Conservation (phyloP, 164 flowering plant species). For the Aristolochia contorta region DNA sequence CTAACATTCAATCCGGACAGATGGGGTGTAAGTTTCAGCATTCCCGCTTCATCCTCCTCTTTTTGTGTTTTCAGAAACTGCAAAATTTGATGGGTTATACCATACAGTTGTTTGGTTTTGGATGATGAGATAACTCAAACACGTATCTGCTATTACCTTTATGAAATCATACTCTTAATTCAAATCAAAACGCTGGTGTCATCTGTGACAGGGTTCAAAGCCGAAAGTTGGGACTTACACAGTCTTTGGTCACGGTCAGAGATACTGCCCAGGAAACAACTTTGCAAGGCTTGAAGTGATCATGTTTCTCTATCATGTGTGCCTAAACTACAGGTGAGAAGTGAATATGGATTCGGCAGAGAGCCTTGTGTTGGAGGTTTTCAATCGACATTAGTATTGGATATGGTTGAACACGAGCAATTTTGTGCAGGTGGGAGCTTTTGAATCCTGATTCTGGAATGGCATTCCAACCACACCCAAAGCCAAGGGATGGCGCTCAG, state of each 20-base stretch:
- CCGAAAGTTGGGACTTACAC: constrained; percentile 12
- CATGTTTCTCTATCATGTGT: constrained; percentile 12
- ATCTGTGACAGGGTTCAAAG: constrained; percentile 3
- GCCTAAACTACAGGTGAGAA: constrained; percentile 12
- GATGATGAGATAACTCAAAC: no score
- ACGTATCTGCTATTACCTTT: no score
- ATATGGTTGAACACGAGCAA: not conserved
- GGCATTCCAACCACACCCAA: constrained; percentile 14
- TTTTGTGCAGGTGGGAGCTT: constrained; percentile 10
- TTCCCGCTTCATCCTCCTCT: not conserved
- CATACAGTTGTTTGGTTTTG: not conserved
- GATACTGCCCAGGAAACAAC: constrained; percentile 14
- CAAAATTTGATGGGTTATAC: not conserved
- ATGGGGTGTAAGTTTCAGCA: constrained; percentile 8
- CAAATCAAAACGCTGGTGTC: not conserved
- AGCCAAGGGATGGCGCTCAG: constrained; percentile 11
- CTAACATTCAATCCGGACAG: constrained; percentile 11
- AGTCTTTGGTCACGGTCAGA: constrained; percentile 12
- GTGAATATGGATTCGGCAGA: no score
- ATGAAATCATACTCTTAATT: not conserved
- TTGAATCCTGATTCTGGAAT: constrained; percentile 9
- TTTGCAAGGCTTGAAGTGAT: constrained; percentile 13
- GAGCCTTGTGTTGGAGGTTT: not conserved
- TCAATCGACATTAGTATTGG: not conserved
- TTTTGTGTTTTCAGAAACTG: not conserved